A percentile compares a stretch with the other conserved stretches of the same genome.
Evolutionary conservation across 306 rosid species (phyloP).

Genomic region (Vigna angularis): DNA sequence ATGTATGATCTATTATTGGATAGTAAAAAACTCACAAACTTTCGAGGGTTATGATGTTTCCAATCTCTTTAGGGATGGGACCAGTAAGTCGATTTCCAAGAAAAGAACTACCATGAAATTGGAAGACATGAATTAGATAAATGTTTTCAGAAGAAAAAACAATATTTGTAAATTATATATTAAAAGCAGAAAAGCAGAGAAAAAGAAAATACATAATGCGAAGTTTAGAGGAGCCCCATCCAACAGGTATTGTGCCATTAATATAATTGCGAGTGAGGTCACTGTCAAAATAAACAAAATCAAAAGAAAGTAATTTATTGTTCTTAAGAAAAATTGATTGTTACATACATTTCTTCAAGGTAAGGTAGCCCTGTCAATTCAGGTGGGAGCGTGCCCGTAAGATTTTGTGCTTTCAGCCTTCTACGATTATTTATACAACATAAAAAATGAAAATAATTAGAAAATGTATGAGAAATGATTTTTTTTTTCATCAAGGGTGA

Average conservation of each 20-base stretch:
- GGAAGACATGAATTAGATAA: background rate
- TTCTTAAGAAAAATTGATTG: background rate
- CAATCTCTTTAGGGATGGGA: conserved; percentile 59
- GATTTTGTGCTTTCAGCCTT: conserved; percentile 42
- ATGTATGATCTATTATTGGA: background rate
- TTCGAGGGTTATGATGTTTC: conserved; percentile 18
- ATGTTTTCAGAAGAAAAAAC: background rate
- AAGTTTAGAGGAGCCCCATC: conserved; percentile 51
- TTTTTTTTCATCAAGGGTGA: too few relatives aligned
- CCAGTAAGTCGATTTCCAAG: conserved; percentile 62
- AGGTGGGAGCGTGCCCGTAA: conserved; percentile 54
- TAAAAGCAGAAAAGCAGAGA: background rate
- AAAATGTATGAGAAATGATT: background rate
- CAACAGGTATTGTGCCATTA: conserved; percentile 54
- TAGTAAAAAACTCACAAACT: conserved; percentile 55
- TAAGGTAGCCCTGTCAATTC: conserved; percentile 47
- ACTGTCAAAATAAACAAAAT: conserved; percentile 27
- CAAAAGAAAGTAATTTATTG: background rate
- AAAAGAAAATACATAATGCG: background rate
- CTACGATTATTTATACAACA: conserved; percentile 32
- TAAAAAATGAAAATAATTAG: background rate
- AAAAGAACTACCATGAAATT: conserved; percentile 50
- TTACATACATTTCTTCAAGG: conserved; percentile 53
- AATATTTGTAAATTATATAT: background rate
- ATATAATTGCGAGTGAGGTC: conserved; percentile 58